Evolutionary conservation across 306 rosid genomes (phyloP).

Genomic region (Quercus mongolica): DNA sequence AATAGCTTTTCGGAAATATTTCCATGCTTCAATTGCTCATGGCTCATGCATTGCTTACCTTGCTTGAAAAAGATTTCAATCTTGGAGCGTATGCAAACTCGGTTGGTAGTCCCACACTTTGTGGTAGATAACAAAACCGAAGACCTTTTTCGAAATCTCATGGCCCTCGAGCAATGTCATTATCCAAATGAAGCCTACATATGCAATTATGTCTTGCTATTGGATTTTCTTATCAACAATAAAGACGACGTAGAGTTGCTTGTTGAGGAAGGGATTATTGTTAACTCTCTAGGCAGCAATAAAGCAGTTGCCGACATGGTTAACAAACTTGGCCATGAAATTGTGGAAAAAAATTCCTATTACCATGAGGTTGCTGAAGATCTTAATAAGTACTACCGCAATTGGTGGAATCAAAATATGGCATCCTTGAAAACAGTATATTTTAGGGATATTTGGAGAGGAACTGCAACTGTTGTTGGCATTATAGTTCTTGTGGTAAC

Average conservation of each 20-base stretch:
- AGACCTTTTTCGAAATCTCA: no score
- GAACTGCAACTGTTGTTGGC: conserved; percentile 14
- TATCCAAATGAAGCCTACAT: no score
- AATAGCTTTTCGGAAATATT: neutral
- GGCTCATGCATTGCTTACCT: neutral
- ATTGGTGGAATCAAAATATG: conserved; percentile 1
- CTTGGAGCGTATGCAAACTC: neutral
- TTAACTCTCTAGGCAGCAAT: conserved; percentile 10
- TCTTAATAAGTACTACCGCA: neutral
- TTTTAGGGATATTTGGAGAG: conserved; percentile 32
- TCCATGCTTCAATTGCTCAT: neutral
- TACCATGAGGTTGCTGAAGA: no score
- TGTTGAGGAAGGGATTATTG: conserved; percentile 8
- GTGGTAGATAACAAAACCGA: no score
- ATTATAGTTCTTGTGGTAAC: neutral
- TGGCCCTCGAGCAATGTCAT: no score
- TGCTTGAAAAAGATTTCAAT: neutral
- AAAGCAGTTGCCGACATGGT: no score
- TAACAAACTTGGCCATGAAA: no score
- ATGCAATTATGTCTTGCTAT: no score
- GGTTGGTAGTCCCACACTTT: conserved; percentile 1
- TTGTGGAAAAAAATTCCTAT: no score
- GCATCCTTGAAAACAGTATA: conserved; percentile 24
- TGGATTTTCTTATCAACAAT: no score
- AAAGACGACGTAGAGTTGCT: conserved; percentile 4